Evolutionary conservation across 192 early-diverging fungal species (phyloP).

Genomic region (Backusella circina): DNA sequence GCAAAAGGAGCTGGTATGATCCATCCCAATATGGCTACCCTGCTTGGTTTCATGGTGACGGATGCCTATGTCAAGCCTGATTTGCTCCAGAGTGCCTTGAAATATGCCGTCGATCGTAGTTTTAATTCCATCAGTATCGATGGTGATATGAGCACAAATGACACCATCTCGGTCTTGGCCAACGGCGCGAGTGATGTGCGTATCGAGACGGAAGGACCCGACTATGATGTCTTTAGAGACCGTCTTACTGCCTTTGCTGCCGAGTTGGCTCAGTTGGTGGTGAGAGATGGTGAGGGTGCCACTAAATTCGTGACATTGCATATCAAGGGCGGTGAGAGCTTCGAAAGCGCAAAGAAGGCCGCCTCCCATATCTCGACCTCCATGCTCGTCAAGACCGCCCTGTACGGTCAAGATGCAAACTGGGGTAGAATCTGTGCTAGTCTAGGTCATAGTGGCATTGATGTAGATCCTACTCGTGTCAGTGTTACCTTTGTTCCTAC

Average conservation of each 20-base stretch:
- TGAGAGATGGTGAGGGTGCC: constrained; percentile 95
- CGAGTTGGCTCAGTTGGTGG: constrained; percentile 86
- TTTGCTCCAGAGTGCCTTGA: constrained; percentile 69
- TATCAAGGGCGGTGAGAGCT: constrained; percentile 72
- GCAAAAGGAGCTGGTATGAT: constrained; percentile 98
- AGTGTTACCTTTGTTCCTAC: constrained; percentile 70
- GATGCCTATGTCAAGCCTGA: constrained; percentile 65
- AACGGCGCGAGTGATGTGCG: constrained; percentile 64
- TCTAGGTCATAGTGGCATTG: constrained; percentile 48
- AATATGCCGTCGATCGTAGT: constrained; percentile 81
- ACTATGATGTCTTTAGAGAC: constrained; percentile 64
- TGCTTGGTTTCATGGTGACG: constrained; percentile 85
- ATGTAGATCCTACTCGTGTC: constrained; percentile 71
- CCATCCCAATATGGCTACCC: constrained; percentile 98
- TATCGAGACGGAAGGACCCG: constrained; percentile 45
- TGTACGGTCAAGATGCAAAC: constrained; percentile 96
- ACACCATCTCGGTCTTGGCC: constrained; percentile 86
- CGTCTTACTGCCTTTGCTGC: constrained; percentile 79
- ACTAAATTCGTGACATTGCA: constrained; percentile 95
- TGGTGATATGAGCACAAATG: constrained; percentile 97
- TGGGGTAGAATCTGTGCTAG: constrained; percentile 79
- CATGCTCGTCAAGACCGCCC: constrained; percentile 91
- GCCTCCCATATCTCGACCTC: constrained; percentile 89
- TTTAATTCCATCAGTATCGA: constrained; percentile 96
- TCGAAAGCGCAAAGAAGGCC: constrained; percentile 76